A percentile compares a stretch with the other conserved stretches of the same genome.
Evolutionary conservation across 352 stramenopile species (phyloP).

Genomic region (Phytophthora tubulina): DNA sequence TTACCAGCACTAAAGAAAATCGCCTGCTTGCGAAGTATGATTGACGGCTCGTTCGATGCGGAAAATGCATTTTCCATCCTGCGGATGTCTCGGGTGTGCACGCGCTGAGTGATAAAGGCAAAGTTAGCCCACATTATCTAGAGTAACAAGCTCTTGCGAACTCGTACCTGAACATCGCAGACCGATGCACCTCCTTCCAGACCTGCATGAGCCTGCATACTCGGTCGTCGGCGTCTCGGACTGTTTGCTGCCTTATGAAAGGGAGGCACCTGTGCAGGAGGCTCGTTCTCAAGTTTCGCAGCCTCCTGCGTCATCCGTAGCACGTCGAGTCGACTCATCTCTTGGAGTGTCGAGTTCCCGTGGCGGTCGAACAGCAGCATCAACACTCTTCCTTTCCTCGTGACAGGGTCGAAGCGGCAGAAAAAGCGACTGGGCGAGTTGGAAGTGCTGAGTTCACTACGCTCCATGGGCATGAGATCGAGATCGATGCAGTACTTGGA

Average conservation of each 20-base stretch:
- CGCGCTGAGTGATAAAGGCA: conserved; percentile 36
- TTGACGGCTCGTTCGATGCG: conserved; percentile 68
- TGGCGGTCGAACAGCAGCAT: conserved; percentile 60
- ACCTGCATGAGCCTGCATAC: conserved; percentile 1
- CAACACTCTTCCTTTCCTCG: conserved; percentile 38
- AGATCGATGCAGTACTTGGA: conserved; percentile 39
- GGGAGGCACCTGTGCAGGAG: conserved; percentile 9
- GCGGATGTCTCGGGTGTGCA: conserved; percentile 70
- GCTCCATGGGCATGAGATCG: conserved; percentile 26
- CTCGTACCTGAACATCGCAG: conserved; percentile 49
- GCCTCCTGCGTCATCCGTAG: conserved; percentile 68
- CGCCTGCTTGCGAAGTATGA: conserved; percentile 68
- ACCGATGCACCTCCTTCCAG: conserved; percentile 13
- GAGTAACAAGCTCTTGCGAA: conserved; percentile 34
- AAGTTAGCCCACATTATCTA: not conserved
- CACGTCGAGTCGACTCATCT: conserved; percentile 63
- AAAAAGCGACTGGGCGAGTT: conserved; percentile 42
- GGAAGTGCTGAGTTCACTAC: conserved; percentile 34
- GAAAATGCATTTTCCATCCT: conserved; percentile 76
- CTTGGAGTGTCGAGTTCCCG: conserved; percentile 54
- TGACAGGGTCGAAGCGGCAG: conserved; percentile 49
- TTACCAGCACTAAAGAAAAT: conserved; percentile 72
- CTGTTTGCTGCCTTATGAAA: conserved; percentile 18
- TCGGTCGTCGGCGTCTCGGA: conserved; percentile 19
- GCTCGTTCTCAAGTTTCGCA: conserved; percentile 33